Percentiles rank a stretch among this genome's conserved stretches.
Evolutionary conservation across 164 flowering plant species (phyloP).

Genomic region (Taxillus chinensis): DNA sequence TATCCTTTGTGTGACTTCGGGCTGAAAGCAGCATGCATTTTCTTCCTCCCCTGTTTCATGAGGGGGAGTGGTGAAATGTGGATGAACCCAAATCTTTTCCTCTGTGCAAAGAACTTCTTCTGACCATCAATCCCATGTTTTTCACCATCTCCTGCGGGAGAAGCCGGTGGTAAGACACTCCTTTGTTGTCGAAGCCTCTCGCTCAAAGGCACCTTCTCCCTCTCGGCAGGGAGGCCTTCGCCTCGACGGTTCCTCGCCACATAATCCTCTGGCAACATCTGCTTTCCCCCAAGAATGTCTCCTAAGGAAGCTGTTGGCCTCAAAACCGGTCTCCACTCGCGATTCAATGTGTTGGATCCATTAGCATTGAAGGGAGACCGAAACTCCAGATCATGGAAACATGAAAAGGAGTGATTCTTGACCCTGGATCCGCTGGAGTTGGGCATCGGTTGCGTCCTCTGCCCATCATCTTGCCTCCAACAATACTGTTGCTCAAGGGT

Average conservation of each 20-base stretch:
- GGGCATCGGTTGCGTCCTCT: not conserved
- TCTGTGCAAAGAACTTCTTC: conserved; percentile 26
- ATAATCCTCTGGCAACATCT: conserved; percentile 25
- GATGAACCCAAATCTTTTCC: conserved; percentile 50
- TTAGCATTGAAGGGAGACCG: conserved; percentile 5
- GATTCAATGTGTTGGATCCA: conserved; percentile 11
- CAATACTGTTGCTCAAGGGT: conserved; percentile 10
- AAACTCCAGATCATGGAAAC: conserved; percentile 11
- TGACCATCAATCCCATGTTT: conserved; percentile 11
- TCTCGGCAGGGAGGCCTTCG: conserved; percentile 12
- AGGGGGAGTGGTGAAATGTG: conserved; percentile 35
- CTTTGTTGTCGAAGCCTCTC: conserved; percentile 51
- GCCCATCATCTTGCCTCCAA: conserved; percentile 17
- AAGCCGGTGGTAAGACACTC: conserved; percentile 14
- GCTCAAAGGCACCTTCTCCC: conserved; percentile 37
- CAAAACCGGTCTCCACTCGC: conserved; percentile 22
- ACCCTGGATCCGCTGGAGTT: conserved; percentile 9
- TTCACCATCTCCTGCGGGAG: conserved; percentile 2
- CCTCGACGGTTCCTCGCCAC: conserved; percentile 6
- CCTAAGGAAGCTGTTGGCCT: conserved; percentile 42
- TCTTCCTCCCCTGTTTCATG: conserved; percentile 33
- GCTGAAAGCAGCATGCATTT: conserved; percentile 18
- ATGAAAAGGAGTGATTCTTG: conserved; percentile 6
- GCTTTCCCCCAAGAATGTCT: conserved; percentile 45
- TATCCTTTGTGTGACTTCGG: conserved; percentile 6